These are phyloP conservation scores for Pseudoscleropodium purum DNA, from an alignment of 225 moss, liverwort and hornwort genomes.

Conservation along the genomic window DNA sequence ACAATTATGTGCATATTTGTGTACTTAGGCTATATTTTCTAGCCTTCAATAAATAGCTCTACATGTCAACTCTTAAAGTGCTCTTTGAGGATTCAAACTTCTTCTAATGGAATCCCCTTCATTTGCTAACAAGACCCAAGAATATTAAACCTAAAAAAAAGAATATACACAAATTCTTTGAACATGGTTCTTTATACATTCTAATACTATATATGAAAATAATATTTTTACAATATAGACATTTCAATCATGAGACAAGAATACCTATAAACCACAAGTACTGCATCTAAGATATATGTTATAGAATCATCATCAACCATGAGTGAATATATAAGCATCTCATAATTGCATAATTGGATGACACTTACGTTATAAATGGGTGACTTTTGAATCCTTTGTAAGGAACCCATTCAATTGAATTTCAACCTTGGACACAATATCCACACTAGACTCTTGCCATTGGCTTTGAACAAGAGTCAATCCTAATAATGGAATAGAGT, in stretches of 20 bases:
- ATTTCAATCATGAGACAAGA: no score
- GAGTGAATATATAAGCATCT: neutral
- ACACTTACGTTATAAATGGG: neutral
- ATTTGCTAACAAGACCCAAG: neutral
- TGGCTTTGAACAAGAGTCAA: fast-evolving
- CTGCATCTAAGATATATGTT: neutral
- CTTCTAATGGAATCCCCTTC: neutral
- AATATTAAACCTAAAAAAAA: neutral
- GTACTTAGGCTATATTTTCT: no score
- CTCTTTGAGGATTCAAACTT: no score
- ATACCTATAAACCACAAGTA: neutral
- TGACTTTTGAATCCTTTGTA: neutral
- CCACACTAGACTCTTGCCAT: neutral
- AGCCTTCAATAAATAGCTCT: no score
- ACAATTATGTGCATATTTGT: no score
- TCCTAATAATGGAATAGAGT: neutral
- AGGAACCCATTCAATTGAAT: neutral
- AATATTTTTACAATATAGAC: neutral
- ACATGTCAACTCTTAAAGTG: no score
- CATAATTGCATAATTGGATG: neutral
- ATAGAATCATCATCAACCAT: neutral
- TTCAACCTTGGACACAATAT: neutral
- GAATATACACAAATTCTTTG: no score
- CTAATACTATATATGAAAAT: no score
- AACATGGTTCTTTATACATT: neutral